Percentiles rank a stretch among this genome's conserved stretches.
Evolutionary conservation across 768 basidiomycete species (phyloP).

Genomic region (Boletellus ananas): DNA sequence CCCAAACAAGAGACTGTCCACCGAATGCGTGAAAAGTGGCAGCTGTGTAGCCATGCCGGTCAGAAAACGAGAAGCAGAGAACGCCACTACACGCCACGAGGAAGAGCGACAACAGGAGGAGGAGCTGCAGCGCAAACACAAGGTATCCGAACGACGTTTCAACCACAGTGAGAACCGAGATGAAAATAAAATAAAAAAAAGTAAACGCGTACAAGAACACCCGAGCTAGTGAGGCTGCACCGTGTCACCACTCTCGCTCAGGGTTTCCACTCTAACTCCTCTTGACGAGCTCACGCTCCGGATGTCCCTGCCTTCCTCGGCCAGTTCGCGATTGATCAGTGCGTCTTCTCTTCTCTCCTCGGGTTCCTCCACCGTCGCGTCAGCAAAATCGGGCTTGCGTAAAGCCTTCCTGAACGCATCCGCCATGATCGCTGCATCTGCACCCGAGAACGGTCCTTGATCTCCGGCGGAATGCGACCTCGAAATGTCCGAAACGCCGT

Average conservation of each 20-base stretch:
- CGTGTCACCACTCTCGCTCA: slow-evolving; percentile 51
- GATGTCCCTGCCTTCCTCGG: slow-evolving; percentile 88
- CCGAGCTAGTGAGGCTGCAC: slow-evolving; percentile 43
- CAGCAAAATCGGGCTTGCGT: slow-evolving; percentile 86
- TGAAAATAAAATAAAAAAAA: slow-evolving; percentile 34
- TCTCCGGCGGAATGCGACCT: slow-evolving; percentile 57
- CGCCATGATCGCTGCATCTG: slow-evolving; percentile 90
- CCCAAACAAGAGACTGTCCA: slow-evolving; percentile 23
- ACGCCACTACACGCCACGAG: slow-evolving; percentile 29
- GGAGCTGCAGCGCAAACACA: slow-evolving; percentile 23
- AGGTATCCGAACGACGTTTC: slow-evolving; percentile 35
- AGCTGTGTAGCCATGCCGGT: slow-evolving; percentile 28
- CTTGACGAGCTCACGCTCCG: slow-evolving; percentile 77
- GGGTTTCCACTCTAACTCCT: slow-evolving; percentile 73
- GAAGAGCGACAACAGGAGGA: slow-evolving; percentile 28
- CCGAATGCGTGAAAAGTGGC: slow-evolving; percentile 24
- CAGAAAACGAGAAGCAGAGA: slow-evolving; percentile 31
- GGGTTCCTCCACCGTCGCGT: slow-evolving; percentile 58
- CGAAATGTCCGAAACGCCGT: slow-evolving; percentile 73
- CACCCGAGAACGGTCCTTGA: slow-evolving; percentile 70
- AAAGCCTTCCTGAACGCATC: slow-evolving; percentile 87
- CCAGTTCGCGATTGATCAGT: slow-evolving; percentile 65
- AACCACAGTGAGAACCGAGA: slow-evolving; percentile 33
- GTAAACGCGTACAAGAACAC: slow-evolving; percentile 32
- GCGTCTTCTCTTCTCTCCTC: slow-evolving; percentile 41